Base-by-base conservation (phyloP, 2,329 filamentous ascomycete species). In the Cercospora zeae-maydis region DNA sequence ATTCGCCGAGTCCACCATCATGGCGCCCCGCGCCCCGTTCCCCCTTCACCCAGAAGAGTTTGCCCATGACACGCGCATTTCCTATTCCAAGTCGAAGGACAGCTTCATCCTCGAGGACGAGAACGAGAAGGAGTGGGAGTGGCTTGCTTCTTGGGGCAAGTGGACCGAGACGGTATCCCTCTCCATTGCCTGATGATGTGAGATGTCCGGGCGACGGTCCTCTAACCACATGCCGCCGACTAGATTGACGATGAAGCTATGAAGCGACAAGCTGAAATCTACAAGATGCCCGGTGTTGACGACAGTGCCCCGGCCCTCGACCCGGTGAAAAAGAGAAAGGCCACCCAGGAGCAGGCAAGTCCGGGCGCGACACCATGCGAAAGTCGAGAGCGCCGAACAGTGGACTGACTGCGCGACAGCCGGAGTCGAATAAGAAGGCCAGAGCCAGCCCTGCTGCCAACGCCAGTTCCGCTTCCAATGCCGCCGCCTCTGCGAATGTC, bases 41-140 rank as follows among this genome's bases (percentile, higher is more conserved):
- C 83, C 83, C 16, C 75, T 75, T 61, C 78, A 91, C 62, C 82
- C 84, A 13, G 82, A 84, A 61, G 84, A 89, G 53, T 96, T 96
- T 74, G 87, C 89, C 71, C 79, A 79, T 63, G 92, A 96, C 74
- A 84, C 90, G 30, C 89, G 93, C 70, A 90, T 96, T 72, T 93
- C 91, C 5, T 96, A 89, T 79, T 93, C 91, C n/a, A 90, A 86
- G 74, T 82, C 91, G 65, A 89, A 93, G 77, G 83, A 86, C n/a
- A 67, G 68, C 74, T 93, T 88, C 79, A 85, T 95, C 58, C 86
- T 95, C 7, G 92, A 96, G 65, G 89, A 91, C 62, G 90, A 92
- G 53, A 88, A 95, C 74, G 92, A 91, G 58, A 84, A 86, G 65
- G 93, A 96, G 76, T 96, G 88, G 79, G 90, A 93, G 75, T 97